Evolutionary conservation across 164 flowering plant species (phyloP), one percentile per base, ranked within the genome.

Genomic region (Brasenia schreberi): DNA sequence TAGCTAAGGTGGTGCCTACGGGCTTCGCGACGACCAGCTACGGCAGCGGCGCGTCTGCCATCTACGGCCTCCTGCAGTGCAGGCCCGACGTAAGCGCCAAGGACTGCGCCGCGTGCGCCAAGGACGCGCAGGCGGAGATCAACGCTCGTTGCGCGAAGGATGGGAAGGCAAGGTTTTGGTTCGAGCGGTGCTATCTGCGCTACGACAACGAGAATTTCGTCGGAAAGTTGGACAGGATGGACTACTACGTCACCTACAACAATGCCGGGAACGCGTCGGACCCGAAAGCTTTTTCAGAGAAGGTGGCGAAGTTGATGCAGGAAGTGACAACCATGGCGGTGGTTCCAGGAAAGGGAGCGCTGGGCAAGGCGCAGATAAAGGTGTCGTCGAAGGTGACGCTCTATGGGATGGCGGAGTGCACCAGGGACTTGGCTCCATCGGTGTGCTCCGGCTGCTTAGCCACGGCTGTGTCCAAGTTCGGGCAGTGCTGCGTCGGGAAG

Each of bases 1-100:
- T 19, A 10, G 18, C 59, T 16, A 45, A 45, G 16, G 59, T 58
- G 14, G 33, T 59, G 16, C 12, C 14, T 43, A 23, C 18, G 12
- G 33, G 59, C 58, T 65, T 65, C 42, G 12, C 67, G 4, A 49
- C 59, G 11, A 23, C 27, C 5, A 44, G 59, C 59, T 65, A 65
- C 23, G 59, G 59, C 18, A 18, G n/a, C 49, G 42, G 49, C 0
- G 19, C 4, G 43, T 44, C 43, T 19, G 42, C 44, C n/a, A 43
- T 66, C 62, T 66, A 66, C n/a, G 68, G 68, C 45, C 63, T 66
- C 19, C 42, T 42, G 5, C 63, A 66, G 18, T 66, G 68, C 39
- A n/a, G n/a, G n/a, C n/a, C n/a, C n/a, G n/a, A n/a, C n/a, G n/a
- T n/a, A n/a, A n/a, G n/a, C n/a, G n/a, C n/a, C n/a, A n/a, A n/a